Conservation (phyloP, 768 basidiomycete species). For the Tricholoma bakamatsutake region DNA sequence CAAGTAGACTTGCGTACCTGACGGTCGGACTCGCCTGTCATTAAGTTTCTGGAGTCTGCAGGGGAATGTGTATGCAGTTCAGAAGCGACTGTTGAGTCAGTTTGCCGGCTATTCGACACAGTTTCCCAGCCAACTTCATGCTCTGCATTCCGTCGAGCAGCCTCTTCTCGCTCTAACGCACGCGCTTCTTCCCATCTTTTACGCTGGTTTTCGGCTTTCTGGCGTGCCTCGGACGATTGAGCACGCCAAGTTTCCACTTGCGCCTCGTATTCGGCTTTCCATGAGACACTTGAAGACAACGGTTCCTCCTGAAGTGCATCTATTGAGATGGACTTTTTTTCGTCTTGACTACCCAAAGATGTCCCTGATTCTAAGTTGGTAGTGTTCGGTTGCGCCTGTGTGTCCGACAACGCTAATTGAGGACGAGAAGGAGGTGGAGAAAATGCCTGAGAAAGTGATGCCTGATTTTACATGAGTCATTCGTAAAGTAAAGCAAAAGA, state of each 20-base stretch:
- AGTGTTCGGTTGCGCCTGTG: not conserved
- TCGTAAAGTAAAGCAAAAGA: not conserved
- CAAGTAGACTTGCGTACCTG: slow-evolving; percentile 18
- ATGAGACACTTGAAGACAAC: slow-evolving; percentile 31
- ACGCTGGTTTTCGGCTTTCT: slow-evolving; percentile 71
- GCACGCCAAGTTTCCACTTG: slow-evolving; percentile 68
- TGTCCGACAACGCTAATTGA: slow-evolving; percentile 10
- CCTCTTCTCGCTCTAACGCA: slow-evolving; percentile 42
- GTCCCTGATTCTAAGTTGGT: not conserved
- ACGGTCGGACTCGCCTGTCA: slow-evolving; percentile 30
- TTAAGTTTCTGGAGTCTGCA: slow-evolving; percentile 34
- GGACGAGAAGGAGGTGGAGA: slow-evolving; percentile 24
- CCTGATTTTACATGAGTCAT: slow-evolving; percentile 12
- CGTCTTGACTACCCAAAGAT: not conserved
- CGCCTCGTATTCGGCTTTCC: slow-evolving; percentile 65
- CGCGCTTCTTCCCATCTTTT: slow-evolving; percentile 67
- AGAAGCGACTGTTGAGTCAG: slow-evolving; percentile 16
- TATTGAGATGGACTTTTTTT: slow-evolving; percentile 1
- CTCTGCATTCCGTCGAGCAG: slow-evolving; percentile 31
- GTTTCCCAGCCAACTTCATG: slow-evolving; percentile 33
- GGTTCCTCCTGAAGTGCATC: slow-evolving; percentile 7
- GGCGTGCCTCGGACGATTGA: slow-evolving; percentile 63
- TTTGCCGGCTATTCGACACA: slow-evolving; percentile 20
- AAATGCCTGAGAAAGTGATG: slow-evolving; percentile 26
- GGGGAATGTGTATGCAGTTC: slow-evolving; percentile 27